Conservation (phyloP, 2,329 filamentous ascomycete genomes). For the Trichophyton schoenleinii region DNA sequence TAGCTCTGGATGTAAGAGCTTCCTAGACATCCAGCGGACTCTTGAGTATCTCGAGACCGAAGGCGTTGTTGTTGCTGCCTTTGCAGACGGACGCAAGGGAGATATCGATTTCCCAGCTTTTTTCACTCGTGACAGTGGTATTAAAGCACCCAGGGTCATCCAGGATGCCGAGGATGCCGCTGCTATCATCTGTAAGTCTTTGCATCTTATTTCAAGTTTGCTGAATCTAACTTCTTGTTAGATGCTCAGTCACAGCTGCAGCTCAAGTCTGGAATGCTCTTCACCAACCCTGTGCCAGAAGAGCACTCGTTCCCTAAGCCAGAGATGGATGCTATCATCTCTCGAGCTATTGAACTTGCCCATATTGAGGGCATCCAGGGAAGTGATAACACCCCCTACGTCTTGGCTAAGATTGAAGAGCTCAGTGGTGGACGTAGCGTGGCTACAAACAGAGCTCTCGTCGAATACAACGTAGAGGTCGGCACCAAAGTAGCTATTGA, state of each 20-base stretch:
- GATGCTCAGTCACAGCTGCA: slow-evolving; percentile 60
- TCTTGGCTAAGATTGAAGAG: slow-evolving; percentile 66
- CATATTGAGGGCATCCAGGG: slow-evolving; percentile 55
- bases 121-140: slow-evolving; percentile 76
- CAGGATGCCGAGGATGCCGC: slow-evolving; percentile 70
- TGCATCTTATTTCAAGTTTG: background rate
- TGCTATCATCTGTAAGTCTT: slow-evolving; percentile 58
- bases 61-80: slow-evolving; percentile 71
- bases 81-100: slow-evolving; percentile 64
- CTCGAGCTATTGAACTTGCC: slow-evolving; percentile 54
- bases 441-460: slow-evolving; percentile 57
- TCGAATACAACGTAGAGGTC: slow-evolving; percentile 53
- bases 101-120: slow-evolving; percentile 82
- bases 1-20: slow-evolving; percentile 87
- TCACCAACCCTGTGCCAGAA: slow-evolving; percentile 77
- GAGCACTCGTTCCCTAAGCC: slow-evolving; percentile 55
- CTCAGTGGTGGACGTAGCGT: slow-evolving; percentile 61
- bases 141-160: slow-evolving; percentile 64
- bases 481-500: slow-evolving; percentile 54
- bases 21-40: slow-evolving; percentile 81
- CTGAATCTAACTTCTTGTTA: slow-evolving; percentile 16
- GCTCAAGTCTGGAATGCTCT: slow-evolving; percentile 66
- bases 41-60: slow-evolving; percentile 66
- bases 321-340: slow-evolving; percentile 59
- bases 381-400: slow-evolving; percentile 70